A percentile compares a stretch with the other conserved stretches of the same genome.
Evolutionary conservation across 1,284 basidiomycete species (phyloP).

Genomic region (Neonothopanus nambi): DNA sequence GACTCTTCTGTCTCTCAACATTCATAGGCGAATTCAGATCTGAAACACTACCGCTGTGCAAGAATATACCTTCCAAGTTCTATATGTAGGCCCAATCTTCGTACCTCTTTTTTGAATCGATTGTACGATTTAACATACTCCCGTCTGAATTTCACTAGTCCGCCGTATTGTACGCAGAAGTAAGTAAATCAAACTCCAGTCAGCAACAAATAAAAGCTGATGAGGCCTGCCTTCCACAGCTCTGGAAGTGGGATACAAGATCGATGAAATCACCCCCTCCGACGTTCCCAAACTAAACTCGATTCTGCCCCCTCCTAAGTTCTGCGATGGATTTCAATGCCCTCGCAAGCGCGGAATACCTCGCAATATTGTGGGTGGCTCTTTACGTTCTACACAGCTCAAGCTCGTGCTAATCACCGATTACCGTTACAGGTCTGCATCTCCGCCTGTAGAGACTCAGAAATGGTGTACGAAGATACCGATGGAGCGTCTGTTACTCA

Average conservation of each 20-base stretch:
- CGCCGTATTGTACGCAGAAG: not conserved
- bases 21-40: not conserved
- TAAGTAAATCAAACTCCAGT: not conserved
- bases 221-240: not conserved
- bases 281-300: not conserved
- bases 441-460: not conserved
- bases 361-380: not conserved
- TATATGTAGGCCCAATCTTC: not conserved
- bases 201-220: not conserved
- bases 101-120: not conserved
- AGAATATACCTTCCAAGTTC: not conserved
- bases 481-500: not conserved
- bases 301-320: not conserved
- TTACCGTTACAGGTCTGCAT: not conserved
- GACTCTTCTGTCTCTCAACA: not conserved
- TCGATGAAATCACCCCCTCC: not conserved
- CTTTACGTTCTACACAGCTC: no score
- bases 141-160: not conserved
- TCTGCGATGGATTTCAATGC: not conserved
- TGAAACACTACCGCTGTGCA: not conserved
- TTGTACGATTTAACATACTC: no score
- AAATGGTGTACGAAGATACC: not conserved
- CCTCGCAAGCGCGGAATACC: not conserved
- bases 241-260: not conserved
- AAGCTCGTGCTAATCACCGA: no score